phyloP scores from a whole-genome alignment of 306 rosid species.

The Trifolium pratense region DNA sequence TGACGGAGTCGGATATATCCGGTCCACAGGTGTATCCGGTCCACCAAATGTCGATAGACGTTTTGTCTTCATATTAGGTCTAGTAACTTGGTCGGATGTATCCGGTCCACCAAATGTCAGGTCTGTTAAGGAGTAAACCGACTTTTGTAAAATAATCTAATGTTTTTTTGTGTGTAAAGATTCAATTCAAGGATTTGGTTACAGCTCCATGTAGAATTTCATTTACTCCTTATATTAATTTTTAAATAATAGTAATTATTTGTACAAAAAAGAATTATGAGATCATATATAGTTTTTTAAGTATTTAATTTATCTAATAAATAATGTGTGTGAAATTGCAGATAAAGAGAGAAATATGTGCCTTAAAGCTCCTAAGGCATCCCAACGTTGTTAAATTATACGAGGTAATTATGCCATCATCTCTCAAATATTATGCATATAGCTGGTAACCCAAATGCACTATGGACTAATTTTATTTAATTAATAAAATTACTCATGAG shows the following conservation, averaged over 20 bases:
- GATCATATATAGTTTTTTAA: neutral
- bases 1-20: too few species aligned
- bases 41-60: too few species aligned
- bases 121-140: too few species aligned
- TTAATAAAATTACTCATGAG: neutral
- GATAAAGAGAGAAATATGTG: constrained; percentile 89
- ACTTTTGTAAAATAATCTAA: neutral
- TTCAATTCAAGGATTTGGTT: neutral
- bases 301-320: neutral
- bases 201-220: neutral
- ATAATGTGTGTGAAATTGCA: constrained; percentile 46
- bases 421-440: neutral
- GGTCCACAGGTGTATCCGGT: too few species aligned
- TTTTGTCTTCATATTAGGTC: too few species aligned
- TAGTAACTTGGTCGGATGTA: too few species aligned
- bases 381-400: constrained; percentile 80
- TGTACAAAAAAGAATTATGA: neutral
- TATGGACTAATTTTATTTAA: neutral
- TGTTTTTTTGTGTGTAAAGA: neutral
- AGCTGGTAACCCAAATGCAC: neutral
- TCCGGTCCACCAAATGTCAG: too few species aligned
- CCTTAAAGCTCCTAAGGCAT: constrained; percentile 86
- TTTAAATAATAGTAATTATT: neutral
- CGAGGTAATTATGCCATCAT: constrained; percentile 56
- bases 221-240: neutral